Base-by-base conservation (phyloP, 495 filamentous ascomycete genomes). In the Xylaria telfairii region DNA sequence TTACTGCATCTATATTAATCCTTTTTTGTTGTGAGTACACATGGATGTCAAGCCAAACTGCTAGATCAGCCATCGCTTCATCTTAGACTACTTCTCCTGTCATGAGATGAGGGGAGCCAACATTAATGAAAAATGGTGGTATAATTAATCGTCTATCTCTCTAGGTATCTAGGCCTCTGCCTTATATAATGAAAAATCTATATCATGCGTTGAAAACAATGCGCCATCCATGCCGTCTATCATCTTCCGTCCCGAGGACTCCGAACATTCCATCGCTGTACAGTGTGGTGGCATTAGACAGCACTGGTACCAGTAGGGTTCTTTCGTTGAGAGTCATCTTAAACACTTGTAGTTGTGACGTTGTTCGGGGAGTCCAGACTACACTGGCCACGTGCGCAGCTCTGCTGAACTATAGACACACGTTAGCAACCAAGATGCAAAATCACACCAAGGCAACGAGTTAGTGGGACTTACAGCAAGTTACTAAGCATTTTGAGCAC, bases 401-500 rank as follows among this genome's bases (percentile, higher is more conserved):
- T 60, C 8, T 60, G 17, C n/a, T 42, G 24, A 42, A 12, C 68
- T 70, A 47, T 34, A 26, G 17, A 32, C 30, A 15, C 47, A 17
- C 42, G 60, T 70, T 41, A 70, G 59, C 19, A 42, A 32, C 10
- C 37, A 1, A 17, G 0, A 26, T 30, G 1, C 19, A 19, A 12
- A 3, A 46, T 12, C 34, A 13, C 34, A 10, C 4, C 37, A 60
- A 24, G 46, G 13, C 9, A n/a, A 17, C 1, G 5, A 24, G 17
- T 26, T 32, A 3, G 57, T 24, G 2, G 8, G 39, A 69, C 68
- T 65, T 59, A 70, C 68, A 37, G 61, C 68, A 70, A 65, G 34
- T 19, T 24, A 61, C n/a, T 26, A 65, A 21, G 34, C 68, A 70
- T 2, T 30, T 17, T 28, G 34, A n/a, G 46, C 68, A 70, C 68